Conservation (phyloP, 495 filamentous ascomycete genomes). For the Thermothielavioides terrestris region DNA sequence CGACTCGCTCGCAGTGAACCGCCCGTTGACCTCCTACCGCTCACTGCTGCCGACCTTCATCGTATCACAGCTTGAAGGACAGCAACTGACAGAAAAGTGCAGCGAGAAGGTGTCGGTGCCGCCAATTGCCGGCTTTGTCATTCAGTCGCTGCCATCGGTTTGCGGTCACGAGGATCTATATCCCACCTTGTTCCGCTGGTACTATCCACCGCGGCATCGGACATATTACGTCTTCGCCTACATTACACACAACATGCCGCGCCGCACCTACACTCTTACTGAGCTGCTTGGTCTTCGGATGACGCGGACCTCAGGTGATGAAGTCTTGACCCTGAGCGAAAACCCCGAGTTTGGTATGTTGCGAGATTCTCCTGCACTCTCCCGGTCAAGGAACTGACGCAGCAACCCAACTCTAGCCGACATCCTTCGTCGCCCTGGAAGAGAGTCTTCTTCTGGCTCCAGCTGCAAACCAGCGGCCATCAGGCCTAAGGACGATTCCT, state of each 20-base stretch:
- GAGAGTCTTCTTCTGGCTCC: slow-evolving; percentile 9
- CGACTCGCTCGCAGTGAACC: background rate
- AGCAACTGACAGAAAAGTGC: slow-evolving; percentile 22
- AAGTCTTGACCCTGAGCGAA: slow-evolving; percentile 13
- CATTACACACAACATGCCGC: slow-evolving; percentile 26
- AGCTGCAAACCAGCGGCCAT: slow-evolving; percentile 4
- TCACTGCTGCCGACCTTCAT: slow-evolving; percentile 22
- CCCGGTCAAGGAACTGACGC: background rate
- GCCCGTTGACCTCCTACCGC: background rate
- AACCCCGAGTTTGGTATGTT: slow-evolving; percentile 31
- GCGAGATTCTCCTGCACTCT: background rate
- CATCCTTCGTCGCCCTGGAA: slow-evolving; percentile 18
- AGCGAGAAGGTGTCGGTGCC: slow-evolving; percentile 16
- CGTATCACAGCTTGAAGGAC: slow-evolving; percentile 29
- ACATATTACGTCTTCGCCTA: slow-evolving; percentile 29
- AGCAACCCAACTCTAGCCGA: slow-evolving; percentile 8
- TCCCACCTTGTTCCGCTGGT: slow-evolving; percentile 28
- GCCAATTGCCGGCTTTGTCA: slow-evolving; percentile 19
- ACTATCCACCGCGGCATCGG: slow-evolving; percentile 16
- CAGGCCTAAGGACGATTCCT: slow-evolving; percentile 23
- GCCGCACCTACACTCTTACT: slow-evolving; percentile 25
- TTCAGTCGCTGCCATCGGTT: slow-evolving; percentile 7
- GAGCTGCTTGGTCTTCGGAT: slow-evolving; percentile 32
- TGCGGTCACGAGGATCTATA: slow-evolving; percentile 1
- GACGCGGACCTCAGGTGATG: background rate